phyloP scores from a whole-genome alignment of 2,329 filamentous ascomycete genomes.

The Coleophoma crateriformis region DNA sequence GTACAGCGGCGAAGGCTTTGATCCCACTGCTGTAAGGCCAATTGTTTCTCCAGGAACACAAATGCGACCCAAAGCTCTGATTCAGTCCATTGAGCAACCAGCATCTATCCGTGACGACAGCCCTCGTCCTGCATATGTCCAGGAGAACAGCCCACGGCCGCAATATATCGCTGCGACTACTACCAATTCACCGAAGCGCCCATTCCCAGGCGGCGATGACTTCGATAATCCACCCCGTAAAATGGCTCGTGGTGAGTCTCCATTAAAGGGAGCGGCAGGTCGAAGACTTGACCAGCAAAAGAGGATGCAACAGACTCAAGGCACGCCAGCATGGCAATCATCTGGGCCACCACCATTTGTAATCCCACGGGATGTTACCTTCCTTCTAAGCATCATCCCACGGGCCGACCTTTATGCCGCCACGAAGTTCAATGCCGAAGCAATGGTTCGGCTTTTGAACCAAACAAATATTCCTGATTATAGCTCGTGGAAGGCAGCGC shows the following conservation, averaged over 20 bases:
- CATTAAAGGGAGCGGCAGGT: slow-evolving; percentile 84
- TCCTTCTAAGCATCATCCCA: slow-evolving; percentile 59
- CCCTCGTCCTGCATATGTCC: slow-evolving; percentile 22
- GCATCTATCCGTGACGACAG: slow-evolving; percentile 32
- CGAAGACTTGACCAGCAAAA: slow-evolving; percentile 69
- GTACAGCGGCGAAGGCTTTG: slow-evolving; percentile 68
- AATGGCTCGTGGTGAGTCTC: slow-evolving; percentile 82
- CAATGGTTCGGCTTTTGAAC: slow-evolving; percentile 68
- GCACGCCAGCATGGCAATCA: slow-evolving; percentile 26
- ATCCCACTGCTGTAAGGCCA: slow-evolving; percentile 74
- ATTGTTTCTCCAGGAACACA: slow-evolving; percentile 80
- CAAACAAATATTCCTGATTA: slow-evolving; percentile 61
- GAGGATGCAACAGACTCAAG: slow-evolving; percentile 51
- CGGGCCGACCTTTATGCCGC: slow-evolving; percentile 62
- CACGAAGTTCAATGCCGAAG: slow-evolving; percentile 62
- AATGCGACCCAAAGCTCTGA: slow-evolving; percentile 56
- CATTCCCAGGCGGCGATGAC: slow-evolving; percentile 50
- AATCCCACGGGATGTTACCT: slow-evolving; percentile 63
- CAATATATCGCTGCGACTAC: slow-evolving; percentile 15
- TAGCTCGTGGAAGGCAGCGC: slow-evolving; percentile 43
- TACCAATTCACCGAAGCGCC: slow-evolving; percentile 33
- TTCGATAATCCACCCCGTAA: slow-evolving; percentile 76
- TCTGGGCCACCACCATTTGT: slow-evolving; percentile 45
- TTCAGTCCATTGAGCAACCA: slow-evolving; percentile 49
- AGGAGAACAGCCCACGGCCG: slow-evolving; percentile 25